Percentiles rank a stretch among this genome's conserved stretches.
These are phyloP conservation scores for Plectranthus barbatus DNA, from an alignment of 257 asterid genomes.

Conservation along the genomic window DNA sequence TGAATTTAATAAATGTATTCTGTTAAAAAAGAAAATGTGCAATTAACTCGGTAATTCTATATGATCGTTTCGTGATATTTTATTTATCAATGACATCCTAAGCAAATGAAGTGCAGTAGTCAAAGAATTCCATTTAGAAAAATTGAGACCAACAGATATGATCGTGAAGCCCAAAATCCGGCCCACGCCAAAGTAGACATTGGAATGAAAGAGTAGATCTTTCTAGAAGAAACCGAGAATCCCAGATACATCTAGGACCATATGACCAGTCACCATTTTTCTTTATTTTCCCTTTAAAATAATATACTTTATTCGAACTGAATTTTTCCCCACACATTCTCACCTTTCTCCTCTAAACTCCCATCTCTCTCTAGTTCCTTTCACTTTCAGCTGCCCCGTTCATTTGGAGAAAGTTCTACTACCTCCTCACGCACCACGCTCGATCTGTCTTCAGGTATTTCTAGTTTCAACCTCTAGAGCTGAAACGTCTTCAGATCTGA, in stretches of 20 bases:
- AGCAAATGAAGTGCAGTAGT: too few relatives aligned
- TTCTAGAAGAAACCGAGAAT: slow-evolving; percentile 25
- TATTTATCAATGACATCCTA: too few relatives aligned
- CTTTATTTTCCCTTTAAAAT: neutral
- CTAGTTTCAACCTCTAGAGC: neutral
- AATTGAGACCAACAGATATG: neutral
- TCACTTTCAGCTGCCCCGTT: neutral
- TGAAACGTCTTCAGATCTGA: slow-evolving; percentile 18
- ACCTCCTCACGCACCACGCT: slow-evolving; percentile 2
- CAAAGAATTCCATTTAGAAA: too few relatives aligned
- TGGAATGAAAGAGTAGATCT: slow-evolving; percentile 10
- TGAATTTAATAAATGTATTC: too few relatives aligned
- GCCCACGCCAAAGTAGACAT: neutral
- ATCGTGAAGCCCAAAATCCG: neutral
- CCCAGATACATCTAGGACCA: slow-evolving; percentile 22
- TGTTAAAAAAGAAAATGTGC: too few relatives aligned
- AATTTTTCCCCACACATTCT: slow-evolving; percentile 3
- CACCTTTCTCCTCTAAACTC: slow-evolving; percentile 10
- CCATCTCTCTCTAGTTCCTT: neutral
- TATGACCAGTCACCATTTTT: slow-evolving; percentile 2
- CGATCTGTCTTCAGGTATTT: slow-evolving; percentile 26
- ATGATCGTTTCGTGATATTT: too few relatives aligned
- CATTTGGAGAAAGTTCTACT: slow-evolving; percentile 10
- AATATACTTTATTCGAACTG: neutral
- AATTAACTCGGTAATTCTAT: too few relatives aligned